Conservation (phyloP, 2,329 filamentous ascomycete species). For the Colletotrichum endophyticum region DNA sequence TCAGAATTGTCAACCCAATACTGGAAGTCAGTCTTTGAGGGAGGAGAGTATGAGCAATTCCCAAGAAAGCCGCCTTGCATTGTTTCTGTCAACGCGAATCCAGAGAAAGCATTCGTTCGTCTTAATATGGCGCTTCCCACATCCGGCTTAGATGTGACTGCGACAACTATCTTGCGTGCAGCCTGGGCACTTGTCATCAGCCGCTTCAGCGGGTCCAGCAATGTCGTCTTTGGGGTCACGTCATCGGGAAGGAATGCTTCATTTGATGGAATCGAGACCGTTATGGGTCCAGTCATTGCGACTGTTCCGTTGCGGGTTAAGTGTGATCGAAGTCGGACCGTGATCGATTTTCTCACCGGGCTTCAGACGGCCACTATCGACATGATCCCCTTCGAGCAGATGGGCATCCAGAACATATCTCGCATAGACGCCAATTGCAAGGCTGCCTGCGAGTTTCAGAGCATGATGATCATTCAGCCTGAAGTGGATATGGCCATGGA, state of each 20-base stretch:
- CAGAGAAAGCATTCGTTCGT: not conserved
- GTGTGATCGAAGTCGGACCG: not conserved
- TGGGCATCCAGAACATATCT: conserved; percentile 34
- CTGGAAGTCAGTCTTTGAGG: conserved; percentile 12
- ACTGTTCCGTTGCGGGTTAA: conserved; percentile 2
- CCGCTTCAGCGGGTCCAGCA: conserved; percentile 37
- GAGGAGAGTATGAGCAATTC: not conserved
- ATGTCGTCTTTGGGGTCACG: conserved; percentile 45
- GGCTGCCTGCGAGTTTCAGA: conserved; percentile 12
- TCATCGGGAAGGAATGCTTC: conserved; percentile 31
- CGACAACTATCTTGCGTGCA: conserved; percentile 24
- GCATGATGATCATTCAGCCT: conserved; percentile 21
- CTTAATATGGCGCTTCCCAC: not conserved
- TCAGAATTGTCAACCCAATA: not conserved
- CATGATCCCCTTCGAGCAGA: conserved; percentile 31
- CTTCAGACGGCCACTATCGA: conserved; percentile 32
- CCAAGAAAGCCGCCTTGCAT: not conserved
- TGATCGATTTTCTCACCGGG: conserved; percentile 15
- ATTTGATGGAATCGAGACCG: conserved; percentile 23
- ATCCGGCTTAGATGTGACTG: not conserved
- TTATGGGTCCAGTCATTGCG: conserved; percentile 32
- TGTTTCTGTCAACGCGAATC: too few species aligned
- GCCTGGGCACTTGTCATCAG: conserved; percentile 46
- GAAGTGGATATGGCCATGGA: conserved; percentile 13
- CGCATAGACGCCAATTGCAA: not conserved